Evolutionary conservation across 139 green algal species (phyloP).

Genomic region (Chlorella sp.): DNA sequence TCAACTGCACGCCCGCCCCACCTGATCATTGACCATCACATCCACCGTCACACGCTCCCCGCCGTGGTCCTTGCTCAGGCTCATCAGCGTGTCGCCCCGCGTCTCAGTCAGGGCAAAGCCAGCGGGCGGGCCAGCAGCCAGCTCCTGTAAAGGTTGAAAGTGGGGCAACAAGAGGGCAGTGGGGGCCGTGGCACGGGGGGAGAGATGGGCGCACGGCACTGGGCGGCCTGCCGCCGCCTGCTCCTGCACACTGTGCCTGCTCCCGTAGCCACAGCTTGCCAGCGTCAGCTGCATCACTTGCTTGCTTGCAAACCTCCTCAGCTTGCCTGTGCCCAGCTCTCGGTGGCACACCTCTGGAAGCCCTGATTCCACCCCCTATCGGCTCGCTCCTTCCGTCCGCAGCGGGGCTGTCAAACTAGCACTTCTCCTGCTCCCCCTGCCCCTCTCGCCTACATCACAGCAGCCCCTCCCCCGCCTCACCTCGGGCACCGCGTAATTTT

Average conservation of each 20-base stretch:
- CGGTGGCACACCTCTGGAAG: too few relatives aligned
- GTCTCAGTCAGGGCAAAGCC: constrained; percentile 60
- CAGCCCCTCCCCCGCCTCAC: too few relatives aligned
- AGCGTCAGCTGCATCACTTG: not conserved
- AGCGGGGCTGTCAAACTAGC: not conserved
- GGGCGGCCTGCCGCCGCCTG: too few relatives aligned
- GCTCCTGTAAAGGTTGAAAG: constrained; percentile 54
- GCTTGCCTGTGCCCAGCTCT: too few relatives aligned
- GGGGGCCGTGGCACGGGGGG: constrained; percentile 41
- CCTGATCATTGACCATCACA: constrained; percentile 67
- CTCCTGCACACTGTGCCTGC: too few relatives aligned
- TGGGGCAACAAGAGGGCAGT: not conserved
- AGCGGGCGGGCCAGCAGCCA: constrained; percentile 35
- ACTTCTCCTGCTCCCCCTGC: too few relatives aligned
- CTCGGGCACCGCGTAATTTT: constrained; percentile 67
- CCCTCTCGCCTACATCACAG: not conserved
- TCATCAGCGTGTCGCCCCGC: constrained; percentile 61
- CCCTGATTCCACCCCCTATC: too few relatives aligned
- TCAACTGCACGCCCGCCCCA: not conserved
- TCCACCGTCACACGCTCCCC: constrained; percentile 67
- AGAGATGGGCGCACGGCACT: constrained; percentile 3
- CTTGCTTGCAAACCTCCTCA: too few relatives aligned
- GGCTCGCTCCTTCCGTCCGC: too few relatives aligned
- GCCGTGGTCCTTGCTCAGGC: constrained; percentile 44
- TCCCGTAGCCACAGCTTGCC: not conserved